Base-by-base conservation (phyloP, 306 rosid genomes). In the Fagus sylvatica region DNA sequence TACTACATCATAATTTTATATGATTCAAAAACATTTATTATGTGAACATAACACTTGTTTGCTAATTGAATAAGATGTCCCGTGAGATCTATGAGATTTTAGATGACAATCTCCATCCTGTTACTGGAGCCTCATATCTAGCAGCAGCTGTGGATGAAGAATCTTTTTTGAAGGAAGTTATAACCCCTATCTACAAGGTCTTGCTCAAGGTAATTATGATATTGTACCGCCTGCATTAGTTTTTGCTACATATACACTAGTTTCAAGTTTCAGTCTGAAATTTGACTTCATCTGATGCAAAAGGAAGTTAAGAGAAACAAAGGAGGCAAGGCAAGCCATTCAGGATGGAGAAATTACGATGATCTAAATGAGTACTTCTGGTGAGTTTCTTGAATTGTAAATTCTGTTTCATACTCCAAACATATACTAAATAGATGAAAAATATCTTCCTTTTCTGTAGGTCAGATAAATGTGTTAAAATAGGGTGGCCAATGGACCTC, bases 331-430 rank as follows among this genome's bases (percentile, higher is more conserved):
- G 97, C 85, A 42, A 96, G 99, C 79, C 99, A 96, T 84, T 74
- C 99, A 85, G 87, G 80, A 39, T 96, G 99, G 99, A 91, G 99
- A 93, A 96, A 96, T 75, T 96, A 96, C 77, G 99, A 96, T 85
- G 99, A 96, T 80, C 87, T 96, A 71, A 96, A 96, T 60, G 99
- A 96, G 80, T 96, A 96, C 83, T 96, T 96, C 75, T 96, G 99
- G 99, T 96, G 76, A 80, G 89, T 34, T 69, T 79, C 42, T 67
- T 41, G 42, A 81, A 7, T 69, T 15, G 13, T 74, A 46, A 72
- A 46, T 75, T 61, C 71, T 19, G 43, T 42, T 76, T 33, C 66
- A 19, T 32, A 2, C 1, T 53, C 59, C 22, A 13, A 40, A 30
- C 40, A 56, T 56, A 73, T 37, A 41, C n/a, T 42, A 70, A 71